A percentile compares a stretch with the other conserved stretches of the same genome.
Evolutionary conservation across 306 rosid genomes (phyloP).

Genomic region (apple (Malus domestica)): ASM211411v1 NC_041796.1:23642501-23643000

Average conservation of each 20-base stretch:
- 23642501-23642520: slow-evolving; percentile 40
- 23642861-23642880: neutral
- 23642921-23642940: neutral
- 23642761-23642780: slow-evolving; percentile 13
- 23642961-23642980: neutral
- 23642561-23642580: slow-evolving; percentile 63
- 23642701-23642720: slow-evolving; percentile 43
- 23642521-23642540: slow-evolving; percentile 57
- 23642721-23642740: slow-evolving; percentile 48
- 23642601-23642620: slow-evolving; percentile 38
- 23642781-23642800: neutral
- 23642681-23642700: neutral
- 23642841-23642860: neutral
- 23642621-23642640: slow-evolving; percentile 52
- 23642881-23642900: neutral
- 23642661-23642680: slow-evolving; percentile 43
- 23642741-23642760: slow-evolving; percentile 37
- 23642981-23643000: too few relatives aligned
- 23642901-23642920: neutral
- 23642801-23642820: neutral
- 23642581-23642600: slow-evolving; percentile 71
- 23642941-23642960: neutral
- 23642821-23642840: neutral
- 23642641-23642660: slow-evolving; percentile 49
- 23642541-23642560: slow-evolving; percentile 33